These are phyloP conservation scores for Chlamydomonas incerta DNA, from an alignment of 139 green algal species.

Conservation along the genomic window DNA sequence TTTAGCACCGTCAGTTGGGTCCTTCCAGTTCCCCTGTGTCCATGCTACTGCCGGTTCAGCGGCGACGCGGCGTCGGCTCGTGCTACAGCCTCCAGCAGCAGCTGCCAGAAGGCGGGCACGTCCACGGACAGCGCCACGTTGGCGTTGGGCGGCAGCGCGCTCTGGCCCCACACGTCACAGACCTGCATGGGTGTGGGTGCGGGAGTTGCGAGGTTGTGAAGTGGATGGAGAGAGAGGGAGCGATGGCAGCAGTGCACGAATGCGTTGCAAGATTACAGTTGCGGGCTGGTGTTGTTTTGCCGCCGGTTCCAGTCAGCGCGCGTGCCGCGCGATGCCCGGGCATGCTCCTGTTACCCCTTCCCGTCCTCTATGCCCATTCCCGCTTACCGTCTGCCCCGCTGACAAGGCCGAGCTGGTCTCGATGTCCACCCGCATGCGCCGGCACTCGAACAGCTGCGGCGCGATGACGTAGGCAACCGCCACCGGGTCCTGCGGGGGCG, in stretches of 20 bases:
- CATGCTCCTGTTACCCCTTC: too few relatives aligned
- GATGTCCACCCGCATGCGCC: conserved; percentile 82
- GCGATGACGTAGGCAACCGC: conserved; percentile 88
- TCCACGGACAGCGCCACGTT: conserved; percentile 70
- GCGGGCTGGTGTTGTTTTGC: too few relatives aligned
- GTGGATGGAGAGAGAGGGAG: too few relatives aligned
- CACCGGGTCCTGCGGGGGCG: conserved; percentile 75
- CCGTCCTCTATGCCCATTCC: too few relatives aligned
- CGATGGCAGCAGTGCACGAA: too few relatives aligned
- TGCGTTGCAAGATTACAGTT: too few relatives aligned
- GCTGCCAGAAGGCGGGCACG: conserved; percentile 70
- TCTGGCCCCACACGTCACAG: conserved; percentile 81
- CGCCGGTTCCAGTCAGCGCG: too few relatives aligned
- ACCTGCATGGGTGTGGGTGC: too few relatives aligned
- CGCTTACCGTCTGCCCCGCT: not conserved
- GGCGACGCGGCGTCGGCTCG: conserved; percentile 63
- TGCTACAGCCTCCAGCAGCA: conserved; percentile 65
- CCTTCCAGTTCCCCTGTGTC: too few relatives aligned
- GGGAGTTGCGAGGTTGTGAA: too few relatives aligned
- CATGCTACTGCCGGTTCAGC: conserved; percentile 36
- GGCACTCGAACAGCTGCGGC: conserved; percentile 81
- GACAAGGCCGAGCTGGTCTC: conserved; percentile 75
- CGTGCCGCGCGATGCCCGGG: too few relatives aligned
- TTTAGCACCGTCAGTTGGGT: too few relatives aligned
- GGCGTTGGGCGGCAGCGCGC: conserved; percentile 69